A percentile compares a stretch with the other conserved stretches of the same genome.
phyloP scores from a whole-genome alignment of 2,329 filamentous ascomycete genomes.

The Diaporthe amygdali region DNA sequence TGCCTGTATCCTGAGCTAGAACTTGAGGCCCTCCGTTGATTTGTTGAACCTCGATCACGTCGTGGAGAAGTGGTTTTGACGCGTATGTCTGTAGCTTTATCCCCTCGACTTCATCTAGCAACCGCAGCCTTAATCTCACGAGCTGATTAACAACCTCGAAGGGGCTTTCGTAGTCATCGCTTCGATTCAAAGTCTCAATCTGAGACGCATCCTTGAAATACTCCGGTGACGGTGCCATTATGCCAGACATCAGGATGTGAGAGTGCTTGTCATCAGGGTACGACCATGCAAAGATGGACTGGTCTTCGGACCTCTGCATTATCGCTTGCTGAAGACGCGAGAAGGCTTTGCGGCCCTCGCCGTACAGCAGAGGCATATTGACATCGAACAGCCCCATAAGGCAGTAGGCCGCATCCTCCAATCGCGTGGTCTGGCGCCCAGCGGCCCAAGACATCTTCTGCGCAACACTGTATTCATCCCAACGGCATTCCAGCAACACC shows the following conservation, averaged over 20 bases:
- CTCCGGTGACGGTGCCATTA: not conserved
- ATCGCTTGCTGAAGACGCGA: slow-evolving; percentile 35
- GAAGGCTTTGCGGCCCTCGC: slow-evolving; percentile 33
- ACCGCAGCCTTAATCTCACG: not conserved
- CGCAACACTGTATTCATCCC: slow-evolving; percentile 25
- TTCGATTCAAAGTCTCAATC: not conserved
- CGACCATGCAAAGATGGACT: slow-evolving; percentile 36
- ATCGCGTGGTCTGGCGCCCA: slow-evolving; percentile 28
- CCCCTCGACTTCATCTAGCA: not conserved
- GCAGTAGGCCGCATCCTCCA: slow-evolving; percentile 35
- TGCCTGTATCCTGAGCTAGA: not conserved
- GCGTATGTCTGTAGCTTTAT: not conserved
- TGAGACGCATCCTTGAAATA: not conserved
- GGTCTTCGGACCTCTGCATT: slow-evolving; percentile 32
- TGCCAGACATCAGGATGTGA: not conserved
- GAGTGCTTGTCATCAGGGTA: not conserved
- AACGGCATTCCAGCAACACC: slow-evolving; percentile 25
- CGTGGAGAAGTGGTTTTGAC: not conserved
- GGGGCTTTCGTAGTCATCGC: not conserved
- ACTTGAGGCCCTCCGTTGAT: not conserved
- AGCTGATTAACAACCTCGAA: not conserved
- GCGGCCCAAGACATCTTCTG: slow-evolving; percentile 35
- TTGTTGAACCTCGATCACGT: not conserved
- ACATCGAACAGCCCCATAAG: slow-evolving; percentile 35
- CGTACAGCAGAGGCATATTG: slow-evolving; percentile 37